Evolutionary conservation across 768 basidiomycete species (phyloP).

Genomic region (Trametes cinnabarina): DNA sequence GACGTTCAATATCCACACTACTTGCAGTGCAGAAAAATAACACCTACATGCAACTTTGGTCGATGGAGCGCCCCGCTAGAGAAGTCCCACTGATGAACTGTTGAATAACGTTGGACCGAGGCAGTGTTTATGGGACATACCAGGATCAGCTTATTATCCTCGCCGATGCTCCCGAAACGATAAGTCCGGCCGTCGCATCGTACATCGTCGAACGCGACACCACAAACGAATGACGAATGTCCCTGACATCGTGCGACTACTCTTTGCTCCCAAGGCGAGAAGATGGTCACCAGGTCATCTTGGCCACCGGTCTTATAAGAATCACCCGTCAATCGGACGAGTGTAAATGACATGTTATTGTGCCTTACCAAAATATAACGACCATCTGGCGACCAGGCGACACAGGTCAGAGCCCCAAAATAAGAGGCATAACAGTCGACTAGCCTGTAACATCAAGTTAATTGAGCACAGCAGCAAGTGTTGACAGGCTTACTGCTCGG

Average conservation of each 20-base stretch:
- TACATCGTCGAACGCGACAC: constrained; percentile 86
- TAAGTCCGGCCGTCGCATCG: constrained; percentile 88
- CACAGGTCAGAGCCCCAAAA: constrained; percentile 86
- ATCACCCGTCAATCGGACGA: neutral
- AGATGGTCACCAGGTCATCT: constrained; percentile 93
- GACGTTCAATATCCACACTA: neutral
- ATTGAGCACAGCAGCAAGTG: neutral
- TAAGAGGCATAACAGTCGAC: constrained; percentile 93
- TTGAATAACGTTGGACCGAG: no score
- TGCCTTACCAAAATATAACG: constrained; percentile 76
- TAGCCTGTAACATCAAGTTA: constrained; percentile 48
- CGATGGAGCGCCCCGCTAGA: constrained; percentile 88
- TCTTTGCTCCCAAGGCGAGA: constrained; percentile 91
- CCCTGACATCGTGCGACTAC: constrained; percentile 96
- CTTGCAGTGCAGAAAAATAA: neutral
- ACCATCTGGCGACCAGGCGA: constrained; percentile 95
- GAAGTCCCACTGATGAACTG: constrained; percentile 78
- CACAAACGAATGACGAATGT: constrained; percentile 91
- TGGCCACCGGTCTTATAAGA: constrained; percentile 82
- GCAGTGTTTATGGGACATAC: no score
- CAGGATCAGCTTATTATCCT: constrained; percentile 92
- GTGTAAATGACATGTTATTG: neutral
- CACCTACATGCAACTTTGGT: constrained; percentile 67
- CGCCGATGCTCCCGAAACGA: constrained; percentile 93
- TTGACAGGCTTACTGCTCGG: constrained; percentile 67